phyloP scores from a whole-genome alignment of 768 basidiomycete species.

The Boletus rubroflammeus region DNA sequence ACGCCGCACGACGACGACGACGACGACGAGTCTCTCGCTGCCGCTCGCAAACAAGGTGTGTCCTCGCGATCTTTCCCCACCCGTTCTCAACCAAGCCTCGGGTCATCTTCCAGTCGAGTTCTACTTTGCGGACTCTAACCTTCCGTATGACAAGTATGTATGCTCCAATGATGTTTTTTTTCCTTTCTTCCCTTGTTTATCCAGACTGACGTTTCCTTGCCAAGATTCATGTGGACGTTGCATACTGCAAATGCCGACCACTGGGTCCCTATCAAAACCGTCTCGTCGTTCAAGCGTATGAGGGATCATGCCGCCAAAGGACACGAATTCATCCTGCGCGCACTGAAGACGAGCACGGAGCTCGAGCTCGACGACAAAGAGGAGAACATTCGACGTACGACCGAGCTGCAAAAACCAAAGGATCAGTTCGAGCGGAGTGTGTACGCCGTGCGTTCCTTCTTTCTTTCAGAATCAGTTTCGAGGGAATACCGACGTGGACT shows the following conservation, averaged over 20 bases:
- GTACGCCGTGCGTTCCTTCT: slow-evolving; percentile 73
- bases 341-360: slow-evolving; percentile 49
- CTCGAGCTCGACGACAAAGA: slow-evolving; percentile 76
- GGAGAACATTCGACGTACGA: slow-evolving; percentile 67
- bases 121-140: slow-evolving; percentile 95
- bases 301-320: slow-evolving; percentile 61
- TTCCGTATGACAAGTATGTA: slow-evolving; percentile 86
- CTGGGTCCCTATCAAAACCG: slow-evolving; percentile 85
- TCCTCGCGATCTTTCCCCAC: not conserved
- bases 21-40: slow-evolving; percentile 42
- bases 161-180: slow-evolving; percentile 9
- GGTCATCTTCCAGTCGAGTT: slow-evolving; percentile 67
- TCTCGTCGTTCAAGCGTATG: slow-evolving; percentile 96
- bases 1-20: slow-evolving; percentile 37
- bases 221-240: slow-evolving; percentile 92
- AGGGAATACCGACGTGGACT: not conserved
- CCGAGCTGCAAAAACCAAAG: slow-evolving; percentile 74
- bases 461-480: not conserved
- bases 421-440: slow-evolving; percentile 79
- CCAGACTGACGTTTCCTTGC: not conserved
- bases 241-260: slow-evolving; percentile 78
- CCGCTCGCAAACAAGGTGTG: slow-evolving; percentile 56
- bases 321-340: slow-evolving; percentile 63
- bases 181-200: not conserved
- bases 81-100: not conserved